Conservation (phyloP, 225 moss, liverwort and hornwort genomes). For the Neckera pumila region DNA sequence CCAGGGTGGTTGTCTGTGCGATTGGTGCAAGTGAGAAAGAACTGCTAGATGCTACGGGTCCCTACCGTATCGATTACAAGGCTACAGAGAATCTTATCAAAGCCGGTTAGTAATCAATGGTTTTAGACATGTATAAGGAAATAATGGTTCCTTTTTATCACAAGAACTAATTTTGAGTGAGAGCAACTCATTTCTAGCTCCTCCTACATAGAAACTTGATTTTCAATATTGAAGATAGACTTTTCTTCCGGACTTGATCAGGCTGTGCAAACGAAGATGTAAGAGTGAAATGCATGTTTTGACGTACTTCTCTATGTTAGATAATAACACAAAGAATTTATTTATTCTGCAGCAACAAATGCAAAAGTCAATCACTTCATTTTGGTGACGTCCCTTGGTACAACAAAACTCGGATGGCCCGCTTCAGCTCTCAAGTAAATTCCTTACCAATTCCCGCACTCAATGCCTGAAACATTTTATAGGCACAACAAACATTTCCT, state of each 20-base stretch:
- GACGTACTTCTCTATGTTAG: neutral
- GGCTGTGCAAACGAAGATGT: neutral
- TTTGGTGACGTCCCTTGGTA: slow-evolving; percentile 79
- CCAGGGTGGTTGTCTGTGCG: slow-evolving; percentile 66
- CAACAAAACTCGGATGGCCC: slow-evolving; percentile 80
- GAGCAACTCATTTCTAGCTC: neutral
- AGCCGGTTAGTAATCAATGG: slow-evolving; percentile 36
- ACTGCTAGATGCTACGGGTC: slow-evolving; percentile 53
- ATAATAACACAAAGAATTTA: neutral
- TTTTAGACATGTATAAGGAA: neutral
- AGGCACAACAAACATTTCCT: neutral
- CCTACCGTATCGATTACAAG: slow-evolving; percentile 74
- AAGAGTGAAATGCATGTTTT: neutral
- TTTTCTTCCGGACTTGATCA: neutral
- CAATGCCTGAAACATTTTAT: neutral
- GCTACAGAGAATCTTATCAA: slow-evolving; percentile 67
- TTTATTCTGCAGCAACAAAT: slow-evolving; percentile 44
- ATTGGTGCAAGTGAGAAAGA: slow-evolving; percentile 88
- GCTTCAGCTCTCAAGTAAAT: slow-evolving; percentile 71
- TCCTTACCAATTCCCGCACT: neutral
- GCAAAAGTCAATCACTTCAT: slow-evolving; percentile 76
- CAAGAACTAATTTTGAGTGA: neutral
- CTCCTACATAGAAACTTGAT: neutral
- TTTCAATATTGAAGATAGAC: neutral
- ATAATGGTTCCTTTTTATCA: neutral